Evolutionary conservation across 108 stramenopile genomes (phyloP).

Genomic region (Conticribra weissflogii): DNA sequence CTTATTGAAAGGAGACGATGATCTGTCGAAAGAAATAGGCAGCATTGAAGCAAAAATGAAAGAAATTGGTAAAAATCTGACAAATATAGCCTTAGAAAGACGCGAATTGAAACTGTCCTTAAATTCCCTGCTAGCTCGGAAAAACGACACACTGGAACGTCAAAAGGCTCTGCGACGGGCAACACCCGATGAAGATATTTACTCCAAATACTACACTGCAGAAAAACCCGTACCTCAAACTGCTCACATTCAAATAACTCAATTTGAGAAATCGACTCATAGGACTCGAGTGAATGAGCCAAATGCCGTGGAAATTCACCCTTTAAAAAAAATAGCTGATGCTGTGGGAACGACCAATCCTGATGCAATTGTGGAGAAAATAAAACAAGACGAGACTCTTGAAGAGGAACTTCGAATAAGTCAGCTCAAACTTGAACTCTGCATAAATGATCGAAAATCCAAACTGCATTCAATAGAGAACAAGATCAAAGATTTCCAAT

Average conservation of each 20-base stretch:
- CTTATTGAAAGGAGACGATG: background rate
- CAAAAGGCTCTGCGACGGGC: constrained; percentile 4
- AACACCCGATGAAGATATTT: constrained; percentile 23
- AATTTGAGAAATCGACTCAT: constrained; percentile 9
- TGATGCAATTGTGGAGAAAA: constrained; percentile 6
- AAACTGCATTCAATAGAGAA: constrained; percentile 1
- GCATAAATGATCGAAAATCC: constrained; percentile 5
- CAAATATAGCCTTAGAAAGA: constrained; percentile 10
- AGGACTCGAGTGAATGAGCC: background rate
- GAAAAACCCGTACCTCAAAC: no score
- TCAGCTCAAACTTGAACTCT: constrained; percentile 20
- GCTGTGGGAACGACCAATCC: constrained; percentile 16
- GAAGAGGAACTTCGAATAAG: constrained; percentile 4
- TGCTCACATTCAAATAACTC: no score
- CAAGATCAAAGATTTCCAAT: background rate
- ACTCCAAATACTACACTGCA: constrained; percentile 7
- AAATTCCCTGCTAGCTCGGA: background rate
- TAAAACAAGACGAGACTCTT: constrained; percentile 13
- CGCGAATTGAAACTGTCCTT: background rate
- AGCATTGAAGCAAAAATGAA: background rate
- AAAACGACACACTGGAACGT: constrained; percentile 15
- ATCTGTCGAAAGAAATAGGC: constrained; percentile 8
- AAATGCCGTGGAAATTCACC: background rate
- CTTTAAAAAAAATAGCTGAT: constrained; percentile 16
- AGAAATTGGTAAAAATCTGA: no score